Conservation (phyloP, 257 asterid species). For the Petrea volubilis region DNA sequence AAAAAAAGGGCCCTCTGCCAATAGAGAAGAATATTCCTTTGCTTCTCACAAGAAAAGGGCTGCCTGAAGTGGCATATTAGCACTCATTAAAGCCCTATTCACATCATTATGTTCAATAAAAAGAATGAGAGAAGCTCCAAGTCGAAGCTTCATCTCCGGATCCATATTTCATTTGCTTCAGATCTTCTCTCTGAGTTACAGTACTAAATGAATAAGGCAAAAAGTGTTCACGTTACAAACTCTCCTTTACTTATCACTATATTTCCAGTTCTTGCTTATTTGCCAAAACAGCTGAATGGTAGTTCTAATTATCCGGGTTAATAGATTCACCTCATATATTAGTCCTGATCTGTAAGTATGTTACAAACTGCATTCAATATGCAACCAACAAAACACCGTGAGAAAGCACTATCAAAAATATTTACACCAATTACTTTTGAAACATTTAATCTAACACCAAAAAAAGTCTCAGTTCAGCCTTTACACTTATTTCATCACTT, state of each 20-base stretch:
- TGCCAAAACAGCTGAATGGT: not conserved
- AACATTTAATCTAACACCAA: not conserved
- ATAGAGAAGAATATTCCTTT: not conserved
- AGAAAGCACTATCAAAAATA: not conserved
- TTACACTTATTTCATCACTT: slow-evolving; percentile 11
- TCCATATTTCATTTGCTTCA: not conserved
- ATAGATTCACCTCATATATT: not conserved
- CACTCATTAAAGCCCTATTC: not conserved
- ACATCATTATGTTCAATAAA: not conserved
- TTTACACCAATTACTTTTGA: not conserved
- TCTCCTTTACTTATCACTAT: not conserved
- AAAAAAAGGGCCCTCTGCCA: not conserved
- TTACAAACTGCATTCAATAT: slow-evolving; percentile 4
- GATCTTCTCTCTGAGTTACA: not conserved
- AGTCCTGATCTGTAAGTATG: not conserved
- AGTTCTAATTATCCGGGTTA: not conserved
- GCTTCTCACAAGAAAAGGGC: not conserved
- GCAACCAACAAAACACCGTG: not conserved
- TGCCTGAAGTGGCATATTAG: not conserved
- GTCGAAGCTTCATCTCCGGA: not conserved
- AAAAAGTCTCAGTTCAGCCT: not conserved
- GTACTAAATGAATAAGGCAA: not conserved
- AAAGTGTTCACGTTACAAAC: not conserved
- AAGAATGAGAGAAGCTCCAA: not conserved
- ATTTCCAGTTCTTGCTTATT: slow-evolving; percentile 10